Evolutionary conservation across 2,329 filamentous ascomycete genomes (phyloP).

Genomic region (Penicillium expansum): DNA sequence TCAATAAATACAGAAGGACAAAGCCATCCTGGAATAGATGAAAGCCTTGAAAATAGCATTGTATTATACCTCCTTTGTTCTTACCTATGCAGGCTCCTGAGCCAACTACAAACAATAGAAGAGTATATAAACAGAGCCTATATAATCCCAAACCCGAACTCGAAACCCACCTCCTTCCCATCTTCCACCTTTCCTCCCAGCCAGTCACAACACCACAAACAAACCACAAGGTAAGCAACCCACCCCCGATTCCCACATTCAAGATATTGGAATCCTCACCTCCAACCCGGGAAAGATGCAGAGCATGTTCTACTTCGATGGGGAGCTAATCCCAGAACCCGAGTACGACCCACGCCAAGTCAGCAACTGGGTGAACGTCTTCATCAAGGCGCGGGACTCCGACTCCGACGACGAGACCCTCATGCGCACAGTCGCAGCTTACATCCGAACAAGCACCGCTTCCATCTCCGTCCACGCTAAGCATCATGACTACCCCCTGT

Average conservation of each 20-base stretch:
- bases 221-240: neutral
- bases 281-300: neutral
- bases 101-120: neutral
- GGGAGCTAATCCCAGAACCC: constrained; percentile 1
- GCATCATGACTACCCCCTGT: constrained; percentile 3
- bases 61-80: neutral
- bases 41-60: neutral
- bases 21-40: neutral
- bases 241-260: neutral
- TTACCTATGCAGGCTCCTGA: neutral
- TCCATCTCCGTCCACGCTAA: neutral
- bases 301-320: constrained; percentile 9
- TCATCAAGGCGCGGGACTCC: neutral
- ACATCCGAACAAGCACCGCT: neutral
- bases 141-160: neutral
- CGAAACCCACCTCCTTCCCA: neutral
- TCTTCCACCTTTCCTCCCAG: neutral
- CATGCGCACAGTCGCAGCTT: neutral
- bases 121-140: neutral
- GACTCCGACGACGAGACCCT: neutral
- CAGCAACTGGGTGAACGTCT: constrained; percentile 10
- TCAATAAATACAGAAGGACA: neutral
- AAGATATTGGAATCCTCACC: neutral
- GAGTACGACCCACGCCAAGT: constrained; percentile 5
- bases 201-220: neutral